Evolutionary conservation across 2,329 filamentous ascomycete genomes (phyloP), one percentile per base, ranked within the genome.

Genomic region (Geosmithia putterillii): DNA sequence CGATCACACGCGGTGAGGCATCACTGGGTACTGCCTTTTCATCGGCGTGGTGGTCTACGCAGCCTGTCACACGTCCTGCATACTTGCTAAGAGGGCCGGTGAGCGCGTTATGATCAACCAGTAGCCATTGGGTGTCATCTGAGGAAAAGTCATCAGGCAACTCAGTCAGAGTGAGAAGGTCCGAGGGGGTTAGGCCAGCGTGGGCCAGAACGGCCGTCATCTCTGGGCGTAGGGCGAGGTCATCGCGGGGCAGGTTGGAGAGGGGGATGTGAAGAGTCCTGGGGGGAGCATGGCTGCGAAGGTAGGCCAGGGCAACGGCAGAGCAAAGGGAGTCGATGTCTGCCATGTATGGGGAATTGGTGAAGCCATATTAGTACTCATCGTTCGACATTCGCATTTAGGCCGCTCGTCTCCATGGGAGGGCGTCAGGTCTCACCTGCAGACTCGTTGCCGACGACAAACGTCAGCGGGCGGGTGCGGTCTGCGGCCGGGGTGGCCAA

Each of bases 311-410:
- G 21, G 89, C 62, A 17, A 92, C 63, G 21, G 85, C 76, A 22
- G 78, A 82, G 59, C 82, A 85, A 51, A 92, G 73, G 2, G 85
- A 89, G 63, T 92, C 86, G 44, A 92, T 79, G 52, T 92, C 86
- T 84, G 46, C 15, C 28, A 12, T 12, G 28, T 32, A 32, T 22
- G 12, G 9, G n/a, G 8, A 22, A 15, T 15, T n/a, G 23, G 9
- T 40, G n/a, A n/a, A n/a, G n/a, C n/a, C n/a, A n/a, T 2, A 12
- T 41, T 15, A 21, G 15, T 35, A 38, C 17, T 9, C 17, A 15
- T 14, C n/a, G n/a, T n/a, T n/a, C n/a, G 2, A 7, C 10, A 7
- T 19, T n/a, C 17, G 47, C 28, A 46, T 32, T 6, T 34, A 9
- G 28, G 28, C 28, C 28, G 28, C 9, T 34, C n/a, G 28, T 9